Evolutionary conservation across 805 yeast species (phyloP).

Genomic region (Pichia pseudocactophila): DNA sequence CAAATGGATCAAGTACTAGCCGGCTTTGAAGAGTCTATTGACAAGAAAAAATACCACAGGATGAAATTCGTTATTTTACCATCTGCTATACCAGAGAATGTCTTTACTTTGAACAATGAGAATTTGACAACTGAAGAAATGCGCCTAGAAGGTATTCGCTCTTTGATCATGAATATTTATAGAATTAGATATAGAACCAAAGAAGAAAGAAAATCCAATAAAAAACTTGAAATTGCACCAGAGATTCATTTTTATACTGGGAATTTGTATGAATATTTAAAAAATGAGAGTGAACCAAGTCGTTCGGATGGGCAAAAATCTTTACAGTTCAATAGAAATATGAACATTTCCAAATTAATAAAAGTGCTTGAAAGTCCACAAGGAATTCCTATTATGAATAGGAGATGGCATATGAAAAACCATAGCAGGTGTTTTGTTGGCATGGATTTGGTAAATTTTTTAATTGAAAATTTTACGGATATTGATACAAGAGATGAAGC

Average conservation of each 20-base stretch:
- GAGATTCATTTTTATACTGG: constrained; percentile 87
- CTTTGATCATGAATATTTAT: constrained; percentile 53
- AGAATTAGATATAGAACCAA: constrained; percentile 42
- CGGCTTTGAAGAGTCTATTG: constrained; percentile 72
- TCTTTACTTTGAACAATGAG: constrained; percentile 40
- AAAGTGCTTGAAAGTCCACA: constrained; percentile 55
- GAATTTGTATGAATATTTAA: constrained; percentile 57
- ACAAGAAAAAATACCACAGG: constrained; percentile 46
- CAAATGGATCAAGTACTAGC: constrained; percentile 85
- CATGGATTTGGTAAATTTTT: constrained; percentile 78
- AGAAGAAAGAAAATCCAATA: constrained; percentile 30
- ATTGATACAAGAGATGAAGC: constrained; percentile 81
- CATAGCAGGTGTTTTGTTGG: constrained; percentile 79
- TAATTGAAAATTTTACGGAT: constrained; percentile 68
- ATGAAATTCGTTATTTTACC: constrained; percentile 84
- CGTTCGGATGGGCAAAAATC: neutral
- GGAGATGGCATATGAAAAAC: constrained; percentile 84
- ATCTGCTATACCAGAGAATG: constrained; percentile 53
- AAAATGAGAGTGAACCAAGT: constrained; percentile 17
- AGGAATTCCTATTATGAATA: constrained; percentile 61
- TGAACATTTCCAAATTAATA: constrained; percentile 47
- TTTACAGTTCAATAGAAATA: constrained; percentile 35
- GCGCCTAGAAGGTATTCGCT: constrained; percentile 83
- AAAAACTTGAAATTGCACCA: constrained; percentile 46
- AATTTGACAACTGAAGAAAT: constrained; percentile 72